Conservation (phyloP, 805 yeast species). For the Hanseniaspora pseudoguilliermondii region DNA sequence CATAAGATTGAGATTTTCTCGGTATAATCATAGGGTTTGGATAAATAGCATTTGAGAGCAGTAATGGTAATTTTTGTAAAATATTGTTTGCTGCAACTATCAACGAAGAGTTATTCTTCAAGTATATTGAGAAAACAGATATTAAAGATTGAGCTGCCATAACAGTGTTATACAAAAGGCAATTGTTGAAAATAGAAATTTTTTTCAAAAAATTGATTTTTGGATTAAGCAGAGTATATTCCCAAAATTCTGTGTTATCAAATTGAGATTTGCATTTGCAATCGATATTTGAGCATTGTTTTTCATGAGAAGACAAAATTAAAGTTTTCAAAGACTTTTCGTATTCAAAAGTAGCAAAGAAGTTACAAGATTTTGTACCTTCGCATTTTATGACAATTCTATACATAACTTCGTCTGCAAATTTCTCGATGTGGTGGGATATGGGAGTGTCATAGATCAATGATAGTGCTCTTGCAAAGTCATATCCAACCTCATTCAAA, state of each 20-base stretch:
- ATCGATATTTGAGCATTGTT: no score
- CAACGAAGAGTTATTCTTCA: no score
- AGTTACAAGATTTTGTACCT: background rate
- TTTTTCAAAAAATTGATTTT: background rate
- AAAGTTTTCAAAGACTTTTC: background rate
- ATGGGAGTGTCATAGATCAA: background rate
- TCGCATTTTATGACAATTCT: background rate
- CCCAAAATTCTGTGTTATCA: no score
- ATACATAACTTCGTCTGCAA: background rate
- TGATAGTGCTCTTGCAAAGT: background rate
- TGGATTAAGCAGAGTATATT: background rate
- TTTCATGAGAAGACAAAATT: background rate
- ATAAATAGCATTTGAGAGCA: background rate
- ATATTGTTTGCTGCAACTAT: no score
- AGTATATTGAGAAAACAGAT: no score
- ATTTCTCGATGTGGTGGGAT: background rate
- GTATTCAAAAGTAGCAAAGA: background rate
- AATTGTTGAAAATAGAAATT: background rate
- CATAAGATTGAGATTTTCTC: no score
- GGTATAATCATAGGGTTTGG: background rate
- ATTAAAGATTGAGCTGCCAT: no score
- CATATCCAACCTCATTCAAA: background rate
- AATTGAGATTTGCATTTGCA: no score
- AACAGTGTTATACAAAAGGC: no score
- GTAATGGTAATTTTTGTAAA: no score